phyloP scores from a whole-genome alignment of 2,329 filamentous ascomycete genomes.

The Aphanoascus verrucosus region DNA sequence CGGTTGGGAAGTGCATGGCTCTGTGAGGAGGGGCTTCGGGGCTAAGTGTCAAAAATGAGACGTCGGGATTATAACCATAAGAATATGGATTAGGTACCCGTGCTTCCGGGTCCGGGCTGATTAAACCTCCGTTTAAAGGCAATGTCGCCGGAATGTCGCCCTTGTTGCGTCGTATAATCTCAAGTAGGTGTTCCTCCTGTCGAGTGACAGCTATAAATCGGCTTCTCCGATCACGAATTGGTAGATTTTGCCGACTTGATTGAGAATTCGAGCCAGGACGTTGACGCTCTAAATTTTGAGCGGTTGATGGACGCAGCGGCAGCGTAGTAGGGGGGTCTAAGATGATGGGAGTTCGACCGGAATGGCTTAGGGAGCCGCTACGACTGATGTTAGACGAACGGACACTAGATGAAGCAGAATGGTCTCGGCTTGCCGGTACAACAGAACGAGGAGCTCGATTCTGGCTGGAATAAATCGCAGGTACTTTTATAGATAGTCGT shows the following conservation, averaged over 20 bases:
- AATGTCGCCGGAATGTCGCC: constrained; percentile 38
- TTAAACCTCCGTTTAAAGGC: constrained; percentile 19
- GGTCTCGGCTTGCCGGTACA: constrained; percentile 17
- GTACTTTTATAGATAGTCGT: constrained; percentile 22
- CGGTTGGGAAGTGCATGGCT: constrained; percentile 22
- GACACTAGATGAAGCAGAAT: constrained; percentile 23
- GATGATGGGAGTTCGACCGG: constrained; percentile 24
- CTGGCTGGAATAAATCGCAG: constrained; percentile 20
- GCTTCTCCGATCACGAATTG: constrained; percentile 29
- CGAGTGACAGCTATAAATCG: constrained; percentile 44
- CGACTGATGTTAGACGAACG: constrained; percentile 21
- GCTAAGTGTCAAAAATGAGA: constrained; percentile 33
- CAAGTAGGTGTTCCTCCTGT: constrained; percentile 43
- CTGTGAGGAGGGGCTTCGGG: constrained; percentile 22
- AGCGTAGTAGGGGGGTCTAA: constrained; percentile 24
- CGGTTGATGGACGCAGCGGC: constrained; percentile 15
- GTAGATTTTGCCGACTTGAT: constrained; percentile 17
- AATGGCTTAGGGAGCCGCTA: constrained; percentile 23
- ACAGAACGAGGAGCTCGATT: constrained; percentile 19
- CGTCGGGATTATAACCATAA: constrained; percentile 26
- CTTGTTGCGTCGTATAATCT: constrained; percentile 41
- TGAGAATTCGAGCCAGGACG: constrained; percentile 15
- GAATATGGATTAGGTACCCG: constrained; percentile 12
- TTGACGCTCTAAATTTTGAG: constrained; percentile 15
- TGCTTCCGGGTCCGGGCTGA: constrained; percentile 5